Evolutionary conservation across 257 asterid species (phyloP), one percentile per base, ranked within the genome.

Genomic region (Capsicum chinense): DNA sequence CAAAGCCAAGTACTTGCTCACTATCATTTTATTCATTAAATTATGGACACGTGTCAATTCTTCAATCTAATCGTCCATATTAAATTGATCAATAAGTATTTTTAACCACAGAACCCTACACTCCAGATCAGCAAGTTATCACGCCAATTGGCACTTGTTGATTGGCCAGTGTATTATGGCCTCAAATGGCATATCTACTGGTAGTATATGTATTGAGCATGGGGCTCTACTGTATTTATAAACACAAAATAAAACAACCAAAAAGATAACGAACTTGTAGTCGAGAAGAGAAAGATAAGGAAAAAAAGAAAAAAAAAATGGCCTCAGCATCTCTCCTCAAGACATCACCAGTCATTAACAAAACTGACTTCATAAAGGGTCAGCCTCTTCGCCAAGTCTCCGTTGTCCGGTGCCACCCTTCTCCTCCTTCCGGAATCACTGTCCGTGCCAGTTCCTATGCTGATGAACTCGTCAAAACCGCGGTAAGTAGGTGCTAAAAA

Each of bases 311-410:
- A 7, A 48, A 8, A 9, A 2, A 19, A 69, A 93, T 93, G 97
- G 95, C 95, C 21, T 93, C 97, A 79, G 92, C 95, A 57, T 86
- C 95, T 62, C 90, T 91, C 86, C 94, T 92, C 85, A 93, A 90
- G 88, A 85, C 91, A 19, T 92, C 97, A 56, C 94, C 91, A 21
- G 92, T 90, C 69, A 92, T 92, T 80, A 92, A 90, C 88, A 93
- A 93, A 87, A 84, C 92, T 47, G 94, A 92, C 44, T 92, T 92
- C 79, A 88, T 92, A 10, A 93, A 89, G 83, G 94, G 92, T 7
- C 92, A 86, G 88, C 59, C 88, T 56, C 90, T 90, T 48, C 88
- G 92, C 79, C 95, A 87, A 83, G 89, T 83, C 26, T 86, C 92
- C 42, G 81, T 84, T 7, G 88, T 79, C 54, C 88, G 90, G 64